These are phyloP conservation scores for Logfia minima DNA, from an alignment of 129 eudicot species.

Conservation along the genomic window DNA sequence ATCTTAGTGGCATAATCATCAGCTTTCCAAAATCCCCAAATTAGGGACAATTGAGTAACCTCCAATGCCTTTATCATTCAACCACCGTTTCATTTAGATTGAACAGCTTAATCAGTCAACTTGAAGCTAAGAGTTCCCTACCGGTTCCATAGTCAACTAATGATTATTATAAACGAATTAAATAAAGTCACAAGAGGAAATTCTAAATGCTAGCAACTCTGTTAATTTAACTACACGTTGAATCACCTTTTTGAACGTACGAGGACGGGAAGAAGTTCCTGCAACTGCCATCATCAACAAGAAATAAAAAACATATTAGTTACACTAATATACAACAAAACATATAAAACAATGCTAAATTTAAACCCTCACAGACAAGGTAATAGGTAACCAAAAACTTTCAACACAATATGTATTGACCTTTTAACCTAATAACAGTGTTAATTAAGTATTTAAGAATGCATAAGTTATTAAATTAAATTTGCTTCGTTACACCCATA, in stretches of 20 bases:
- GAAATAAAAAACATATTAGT: constrained; percentile 17
- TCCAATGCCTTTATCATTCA: background rate
- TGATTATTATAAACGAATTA: background rate
- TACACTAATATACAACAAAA: background rate
- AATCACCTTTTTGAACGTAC: constrained; percentile 72
- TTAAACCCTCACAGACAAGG: background rate
- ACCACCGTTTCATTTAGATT: background rate
- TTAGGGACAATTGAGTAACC: background rate
- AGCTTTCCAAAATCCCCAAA: background rate
- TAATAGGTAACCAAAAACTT: background rate
- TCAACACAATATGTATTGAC: no score
- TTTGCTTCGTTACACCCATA: constrained; percentile 7
- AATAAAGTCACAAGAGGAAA: background rate
- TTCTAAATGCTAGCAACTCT: background rate
- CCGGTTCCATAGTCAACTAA: background rate
- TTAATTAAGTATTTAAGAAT: background rate
- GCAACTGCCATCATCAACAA: constrained; percentile 54
- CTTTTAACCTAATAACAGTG: background rate
- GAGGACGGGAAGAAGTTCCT: constrained; percentile 84
- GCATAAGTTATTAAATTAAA: background rate
- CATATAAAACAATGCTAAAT: background rate
- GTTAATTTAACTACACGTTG: background rate
- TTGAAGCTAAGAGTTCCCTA: background rate
- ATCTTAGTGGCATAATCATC: background rate
- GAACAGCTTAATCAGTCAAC: background rate